These are phyloP conservation scores for Pythium sp. DNA, from an alignment of 352 stramenopile genomes.

Conservation along the genomic window DNA sequence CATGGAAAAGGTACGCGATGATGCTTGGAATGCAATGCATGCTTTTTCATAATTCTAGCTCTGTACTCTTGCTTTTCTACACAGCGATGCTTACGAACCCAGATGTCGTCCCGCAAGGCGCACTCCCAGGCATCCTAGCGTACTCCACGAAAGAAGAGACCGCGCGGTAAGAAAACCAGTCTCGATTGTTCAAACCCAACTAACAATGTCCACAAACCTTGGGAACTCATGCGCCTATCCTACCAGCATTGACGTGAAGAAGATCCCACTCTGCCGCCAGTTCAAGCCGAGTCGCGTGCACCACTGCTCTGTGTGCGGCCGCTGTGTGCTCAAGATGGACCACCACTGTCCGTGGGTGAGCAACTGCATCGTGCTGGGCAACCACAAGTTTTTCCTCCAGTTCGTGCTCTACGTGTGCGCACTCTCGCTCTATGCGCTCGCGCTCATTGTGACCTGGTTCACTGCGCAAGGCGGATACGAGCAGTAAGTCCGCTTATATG, in stretches of 20 bases:
- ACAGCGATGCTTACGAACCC: constrained; percentile 98
- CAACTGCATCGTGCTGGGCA: constrained; percentile 98
- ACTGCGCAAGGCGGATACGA: neutral
- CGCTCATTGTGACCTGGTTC: constrained; percentile 85
- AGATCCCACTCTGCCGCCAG: constrained; percentile 80
- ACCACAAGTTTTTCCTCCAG: constrained; percentile 96
- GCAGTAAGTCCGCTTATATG: neutral
- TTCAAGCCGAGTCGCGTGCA: constrained; percentile 96
- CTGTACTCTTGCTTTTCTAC: neutral
- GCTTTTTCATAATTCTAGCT: neutral
- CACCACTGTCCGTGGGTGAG: constrained; percentile 99
- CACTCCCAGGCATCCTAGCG: constrained; percentile 76
- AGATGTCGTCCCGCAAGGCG: constrained; percentile 93
- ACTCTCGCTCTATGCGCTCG: constrained; percentile 91
- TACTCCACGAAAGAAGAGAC: constrained; percentile 76
- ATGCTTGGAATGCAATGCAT: too few relatives aligned
- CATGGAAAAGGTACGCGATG: constrained; percentile 86
- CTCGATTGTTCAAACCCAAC: neutral
- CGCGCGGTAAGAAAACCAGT: constrained; percentile 28
- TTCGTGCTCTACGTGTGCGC: constrained; percentile 93
- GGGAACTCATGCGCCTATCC: neutral
- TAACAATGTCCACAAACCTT: neutral
- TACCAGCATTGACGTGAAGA: constrained; percentile 68
- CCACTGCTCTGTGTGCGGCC: constrained; percentile 95
- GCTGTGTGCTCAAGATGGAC: constrained; percentile 98